Evolutionary conservation across 768 basidiomycete genomes (phyloP).

Genomic region (Pulveroboletus frians): DNA sequence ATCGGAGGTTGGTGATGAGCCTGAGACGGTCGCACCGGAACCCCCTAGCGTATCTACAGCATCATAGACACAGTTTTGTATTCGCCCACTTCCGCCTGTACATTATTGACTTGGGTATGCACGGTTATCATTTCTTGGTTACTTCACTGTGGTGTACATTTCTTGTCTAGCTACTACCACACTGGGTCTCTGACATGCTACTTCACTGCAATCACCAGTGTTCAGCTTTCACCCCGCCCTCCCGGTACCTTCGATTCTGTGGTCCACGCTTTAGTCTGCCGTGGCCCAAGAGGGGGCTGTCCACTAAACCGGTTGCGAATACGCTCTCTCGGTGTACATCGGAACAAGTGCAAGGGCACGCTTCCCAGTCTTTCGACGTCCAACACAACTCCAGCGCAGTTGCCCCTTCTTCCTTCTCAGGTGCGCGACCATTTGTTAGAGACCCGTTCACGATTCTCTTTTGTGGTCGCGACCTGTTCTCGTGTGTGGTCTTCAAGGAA

Average conservation of each 20-base stretch:
- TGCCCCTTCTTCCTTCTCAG: neutral
- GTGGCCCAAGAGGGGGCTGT: neutral
- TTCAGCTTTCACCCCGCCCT: neutral
- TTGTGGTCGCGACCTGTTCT: constrained; percentile 87
- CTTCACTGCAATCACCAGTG: neutral
- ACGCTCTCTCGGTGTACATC: neutral
- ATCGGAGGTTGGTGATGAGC: constrained; percentile 47
- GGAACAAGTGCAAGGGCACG: neutral
- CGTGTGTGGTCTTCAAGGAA: constrained; percentile 63
- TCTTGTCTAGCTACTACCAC: too few relatives aligned
- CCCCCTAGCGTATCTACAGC: constrained; percentile 12
- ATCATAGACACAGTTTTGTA: constrained; percentile 13
- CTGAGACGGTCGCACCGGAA: constrained; percentile 33
- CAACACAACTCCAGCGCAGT: neutral
- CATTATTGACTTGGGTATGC: constrained; percentile 10
- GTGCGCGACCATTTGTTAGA: neutral
- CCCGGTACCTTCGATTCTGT: neutral
- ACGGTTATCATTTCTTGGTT: constrained; percentile 9
- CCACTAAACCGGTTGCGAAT: neutral
- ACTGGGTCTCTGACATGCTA: neutral
- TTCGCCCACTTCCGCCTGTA: constrained; percentile 7
- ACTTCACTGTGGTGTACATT: neutral
- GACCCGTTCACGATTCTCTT: constrained; percentile 72
- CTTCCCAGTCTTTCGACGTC: neutral
- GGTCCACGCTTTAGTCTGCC: neutral